A percentile compares a stretch with the other conserved stretches of the same genome.
Evolutionary conservation across 176 grass and related monocot species (phyloP).

Genomic region (Thalia dealbata): DNA sequence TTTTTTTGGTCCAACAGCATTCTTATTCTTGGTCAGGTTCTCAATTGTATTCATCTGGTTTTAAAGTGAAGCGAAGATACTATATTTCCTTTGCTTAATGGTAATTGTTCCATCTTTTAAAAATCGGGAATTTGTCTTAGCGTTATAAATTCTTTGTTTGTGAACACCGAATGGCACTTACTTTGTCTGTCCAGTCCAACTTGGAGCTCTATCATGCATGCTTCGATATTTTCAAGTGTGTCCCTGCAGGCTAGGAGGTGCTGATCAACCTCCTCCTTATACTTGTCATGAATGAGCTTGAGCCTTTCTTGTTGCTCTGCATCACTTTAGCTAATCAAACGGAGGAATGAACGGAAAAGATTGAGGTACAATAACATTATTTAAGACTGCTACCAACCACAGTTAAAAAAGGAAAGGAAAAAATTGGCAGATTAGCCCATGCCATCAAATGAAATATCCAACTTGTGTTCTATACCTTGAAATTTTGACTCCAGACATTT

Average conservation of each 20-base stretch:
- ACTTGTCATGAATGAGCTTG: constrained; percentile 65
- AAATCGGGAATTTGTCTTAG: neutral
- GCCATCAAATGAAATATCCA: neutral
- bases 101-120: neutral
- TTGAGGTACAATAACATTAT: constrained; percentile 5
- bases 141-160: neutral
- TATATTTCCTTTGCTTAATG: neutral
- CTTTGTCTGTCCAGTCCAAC: constrained; percentile 64
- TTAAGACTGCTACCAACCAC: neutral
- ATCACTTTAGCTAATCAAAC: neutral
- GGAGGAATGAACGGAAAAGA: neutral
- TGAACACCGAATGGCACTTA: constrained; percentile 29
- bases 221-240: constrained; percentile 58
- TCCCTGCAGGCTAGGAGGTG: constrained; percentile 55
- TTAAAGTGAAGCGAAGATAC: neutral
- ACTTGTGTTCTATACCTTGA: constrained; percentile 44
- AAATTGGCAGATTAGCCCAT: neutral
- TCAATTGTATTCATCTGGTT: neutral
- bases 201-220: constrained; percentile 68
- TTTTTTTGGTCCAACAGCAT: too few relatives aligned
- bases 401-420: neutral
- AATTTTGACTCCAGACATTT: constrained; percentile 80
- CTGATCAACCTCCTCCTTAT: constrained; percentile 67
- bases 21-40: neutral
- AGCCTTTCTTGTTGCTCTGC: constrained; percentile 71